A percentile compares a stretch with the other conserved stretches of the same genome.
Evolutionary conservation across 164 flowering plant species (phyloP).

Genomic region (Sextonia rubra): DNA sequence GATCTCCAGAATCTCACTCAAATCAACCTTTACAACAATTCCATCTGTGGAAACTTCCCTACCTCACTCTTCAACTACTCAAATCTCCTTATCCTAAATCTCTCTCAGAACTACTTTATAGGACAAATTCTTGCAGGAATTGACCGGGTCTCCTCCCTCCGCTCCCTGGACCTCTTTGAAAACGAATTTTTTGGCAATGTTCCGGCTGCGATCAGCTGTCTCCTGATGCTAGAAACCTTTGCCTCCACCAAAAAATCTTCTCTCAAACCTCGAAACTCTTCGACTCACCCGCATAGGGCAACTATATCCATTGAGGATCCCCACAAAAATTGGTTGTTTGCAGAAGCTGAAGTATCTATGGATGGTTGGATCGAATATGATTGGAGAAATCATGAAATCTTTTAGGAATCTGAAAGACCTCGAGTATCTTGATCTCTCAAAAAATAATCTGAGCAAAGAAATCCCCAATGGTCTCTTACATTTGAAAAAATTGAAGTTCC

Average conservation of each 20-base stretch:
- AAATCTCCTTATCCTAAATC: slow-evolving; percentile 41
- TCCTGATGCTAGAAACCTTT: slow-evolving; percentile 29
- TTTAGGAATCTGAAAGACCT: slow-evolving; percentile 33
- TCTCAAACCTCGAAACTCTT: slow-evolving; percentile 43
- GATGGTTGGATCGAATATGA: slow-evolving; percentile 36
- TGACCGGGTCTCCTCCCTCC: slow-evolving; percentile 32
- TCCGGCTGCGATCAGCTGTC: slow-evolving; percentile 43
- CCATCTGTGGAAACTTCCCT: slow-evolving; percentile 58
- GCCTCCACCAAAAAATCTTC: slow-evolving; percentile 32
- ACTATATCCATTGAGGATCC: slow-evolving; percentile 37
- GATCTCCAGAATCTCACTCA: slow-evolving; percentile 46
- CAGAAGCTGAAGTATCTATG: slow-evolving; percentile 33
- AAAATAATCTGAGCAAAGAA: slow-evolving; percentile 41
- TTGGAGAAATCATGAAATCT: slow-evolving; percentile 58
- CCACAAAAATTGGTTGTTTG: slow-evolving; percentile 42
- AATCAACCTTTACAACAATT: slow-evolving; percentile 42
- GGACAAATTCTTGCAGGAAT: slow-evolving; percentile 58
- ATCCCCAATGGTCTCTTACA: slow-evolving; percentile 51
- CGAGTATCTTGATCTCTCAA: slow-evolving; percentile 41
- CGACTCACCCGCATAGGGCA: slow-evolving; percentile 33
- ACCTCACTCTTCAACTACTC: slow-evolving; percentile 44
- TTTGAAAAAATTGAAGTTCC: slow-evolving; percentile 39
- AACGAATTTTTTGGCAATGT: slow-evolving; percentile 76
- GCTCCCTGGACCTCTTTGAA: slow-evolving; percentile 30
- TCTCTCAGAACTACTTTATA: slow-evolving; percentile 54